Evolutionary conservation across 148 eudicot species (phyloP).

Genomic region (Bassia scoparia): DNA sequence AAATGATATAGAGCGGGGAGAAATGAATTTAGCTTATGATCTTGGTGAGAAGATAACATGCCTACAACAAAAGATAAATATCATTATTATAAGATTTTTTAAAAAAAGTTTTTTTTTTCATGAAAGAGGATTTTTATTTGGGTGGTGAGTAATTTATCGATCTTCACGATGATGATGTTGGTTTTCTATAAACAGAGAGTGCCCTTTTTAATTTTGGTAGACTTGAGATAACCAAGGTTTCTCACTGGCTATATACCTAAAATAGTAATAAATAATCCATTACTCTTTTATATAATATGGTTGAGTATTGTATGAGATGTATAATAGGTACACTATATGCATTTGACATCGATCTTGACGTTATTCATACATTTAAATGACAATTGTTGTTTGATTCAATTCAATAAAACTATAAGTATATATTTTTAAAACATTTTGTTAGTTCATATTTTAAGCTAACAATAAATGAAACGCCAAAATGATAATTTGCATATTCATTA

Average conservation of each 20-base stretch:
- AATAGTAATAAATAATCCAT: slow-evolving; percentile 12
- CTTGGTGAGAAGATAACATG: neutral
- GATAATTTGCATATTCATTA: too few relatives aligned
- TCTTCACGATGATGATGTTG: slow-evolving; percentile 11
- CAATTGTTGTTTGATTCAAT: too few relatives aligned
- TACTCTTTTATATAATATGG: neutral
- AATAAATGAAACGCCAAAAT: too few relatives aligned
- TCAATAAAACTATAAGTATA: too few relatives aligned
- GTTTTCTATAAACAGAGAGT: slow-evolving; percentile 19
- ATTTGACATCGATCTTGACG: too few relatives aligned
- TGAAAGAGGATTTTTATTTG: neutral
- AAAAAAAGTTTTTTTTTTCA: neutral
- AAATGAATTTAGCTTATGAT: slow-evolving; percentile 14
- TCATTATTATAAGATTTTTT: neutral
- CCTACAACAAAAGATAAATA: neutral
- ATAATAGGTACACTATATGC: too few relatives aligned
- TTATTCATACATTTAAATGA: too few relatives aligned
- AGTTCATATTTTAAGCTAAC: too few relatives aligned
- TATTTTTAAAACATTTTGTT: too few relatives aligned
- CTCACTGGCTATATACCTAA: slow-evolving; percentile 5
- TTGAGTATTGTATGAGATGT: neutral
- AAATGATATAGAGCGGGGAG: neutral
- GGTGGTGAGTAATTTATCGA: too few relatives aligned
- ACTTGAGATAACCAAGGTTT: slow-evolving; percentile 7
- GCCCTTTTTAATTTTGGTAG: neutral